Evolutionary conservation across 2,329 filamentous ascomycete genomes (phyloP).

Genomic region (Fusarium foetens): DNA sequence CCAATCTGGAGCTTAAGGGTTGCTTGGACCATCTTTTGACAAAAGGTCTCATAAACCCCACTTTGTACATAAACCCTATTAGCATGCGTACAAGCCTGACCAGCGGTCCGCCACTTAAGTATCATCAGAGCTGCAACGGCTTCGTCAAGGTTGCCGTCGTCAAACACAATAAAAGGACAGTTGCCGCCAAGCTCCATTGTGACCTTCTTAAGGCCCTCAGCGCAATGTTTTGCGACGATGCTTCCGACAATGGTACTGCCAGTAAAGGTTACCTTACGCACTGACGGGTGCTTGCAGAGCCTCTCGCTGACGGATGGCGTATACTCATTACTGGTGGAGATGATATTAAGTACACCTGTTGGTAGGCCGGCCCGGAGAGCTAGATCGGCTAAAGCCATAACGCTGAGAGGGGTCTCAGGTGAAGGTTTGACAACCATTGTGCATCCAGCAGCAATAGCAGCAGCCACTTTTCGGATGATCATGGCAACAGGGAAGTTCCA

Average conservation of each 20-base stretch:
- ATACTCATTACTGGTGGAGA: constrained; percentile 49
- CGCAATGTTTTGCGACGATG: constrained; percentile 69
- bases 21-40: not conserved
- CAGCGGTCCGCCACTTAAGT: constrained; percentile 73
- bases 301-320: constrained; percentile 57
- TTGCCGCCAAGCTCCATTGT: constrained; percentile 78
- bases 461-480: constrained; percentile 57
- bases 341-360: constrained; percentile 70
- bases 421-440: constrained; percentile 81
- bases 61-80: constrained; percentile 68
- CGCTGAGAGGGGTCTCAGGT: constrained; percentile 78
- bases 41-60: constrained; percentile 62
- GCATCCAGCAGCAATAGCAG: constrained; percentile 77
- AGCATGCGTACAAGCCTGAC: constrained; percentile 75
- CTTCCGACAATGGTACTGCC: constrained; percentile 76
- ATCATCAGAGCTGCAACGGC: not conserved
- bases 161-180: constrained; percentile 71
- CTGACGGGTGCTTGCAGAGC: constrained; percentile 56
- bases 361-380: constrained; percentile 78
- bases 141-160: constrained; percentile 65
- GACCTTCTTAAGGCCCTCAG: constrained; percentile 72
- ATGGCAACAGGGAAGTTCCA: constrained; percentile 72
- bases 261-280: constrained; percentile 79
- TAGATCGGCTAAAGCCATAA: constrained; percentile 75
- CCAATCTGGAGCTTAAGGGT: not conserved